Conservation (phyloP, 2,329 filamentous ascomycete species). For the Rutstroemia sp. region DNA sequence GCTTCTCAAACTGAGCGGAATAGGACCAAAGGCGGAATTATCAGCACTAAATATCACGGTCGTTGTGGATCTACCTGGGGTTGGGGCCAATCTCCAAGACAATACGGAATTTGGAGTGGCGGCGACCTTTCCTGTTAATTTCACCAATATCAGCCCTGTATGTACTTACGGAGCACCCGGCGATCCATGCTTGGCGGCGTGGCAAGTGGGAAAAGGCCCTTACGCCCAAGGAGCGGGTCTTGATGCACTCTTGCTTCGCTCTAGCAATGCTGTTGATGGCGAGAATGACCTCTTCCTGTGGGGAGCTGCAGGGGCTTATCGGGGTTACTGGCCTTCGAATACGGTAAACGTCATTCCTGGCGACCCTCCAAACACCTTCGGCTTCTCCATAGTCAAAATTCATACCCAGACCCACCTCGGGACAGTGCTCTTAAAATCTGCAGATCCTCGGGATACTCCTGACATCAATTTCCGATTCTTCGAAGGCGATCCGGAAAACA, state of each 20-base stretch:
- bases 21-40: slow-evolving; percentile 35
- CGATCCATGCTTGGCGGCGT: slow-evolving; percentile 22
- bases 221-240: slow-evolving; percentile 41
- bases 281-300: neutral
- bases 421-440: slow-evolving; percentile 50
- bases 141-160: neutral
- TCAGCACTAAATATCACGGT: slow-evolving; percentile 40
- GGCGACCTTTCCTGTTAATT: neutral
- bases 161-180: slow-evolving; percentile 28
- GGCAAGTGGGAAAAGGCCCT: slow-evolving; percentile 32
- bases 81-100: slow-evolving; percentile 54
- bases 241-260: slow-evolving; percentile 12
- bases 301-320: neutral
- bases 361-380: slow-evolving; percentile 25
- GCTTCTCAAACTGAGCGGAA: slow-evolving; percentile 39
- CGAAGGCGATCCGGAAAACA: slow-evolving; percentile 16
- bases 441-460: slow-evolving; percentile 57
- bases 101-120: slow-evolving; percentile 32
- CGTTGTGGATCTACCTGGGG: slow-evolving; percentile 50
- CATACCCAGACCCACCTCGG: slow-evolving; percentile 49
- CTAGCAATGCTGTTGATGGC: slow-evolving; percentile 22
- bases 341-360: neutral
- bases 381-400: slow-evolving; percentile 36
- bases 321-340: neutral
- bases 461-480: slow-evolving; percentile 57